Conservation (phyloP, 164 flowering plant genomes). For the Liriodendron chinense region DNA sequence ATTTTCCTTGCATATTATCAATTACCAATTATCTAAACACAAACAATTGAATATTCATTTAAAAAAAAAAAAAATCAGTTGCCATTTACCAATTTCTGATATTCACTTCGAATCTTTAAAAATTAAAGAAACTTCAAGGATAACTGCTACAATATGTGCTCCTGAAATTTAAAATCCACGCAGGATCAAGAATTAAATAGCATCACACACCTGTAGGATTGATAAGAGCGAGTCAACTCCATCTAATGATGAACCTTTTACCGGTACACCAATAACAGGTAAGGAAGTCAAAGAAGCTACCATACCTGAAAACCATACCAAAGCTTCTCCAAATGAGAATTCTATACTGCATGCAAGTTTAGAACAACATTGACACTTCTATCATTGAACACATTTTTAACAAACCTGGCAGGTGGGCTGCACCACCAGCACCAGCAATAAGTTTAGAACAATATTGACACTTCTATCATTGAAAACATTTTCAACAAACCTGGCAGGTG, state of each 20-base stretch:
- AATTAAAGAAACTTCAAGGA: background rate
- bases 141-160: background rate
- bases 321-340: background rate
- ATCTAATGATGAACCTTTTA: slow-evolving; percentile 71
- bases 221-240: slow-evolving; percentile 93
- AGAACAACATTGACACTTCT: background rate
- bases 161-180: background rate
- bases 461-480: background rate
- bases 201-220: slow-evolving; percentile 75
- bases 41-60: too few relatives aligned
- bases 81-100: background rate
- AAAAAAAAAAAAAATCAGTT: too few relatives aligned
- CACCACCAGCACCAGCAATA: slow-evolving; percentile 99
- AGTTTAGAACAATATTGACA: slow-evolving; percentile 15
- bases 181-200: background rate
- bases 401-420: slow-evolving; percentile 93
- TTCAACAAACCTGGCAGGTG: slow-evolving; percentile 80
- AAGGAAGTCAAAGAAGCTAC: slow-evolving; percentile 88
- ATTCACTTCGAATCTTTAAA: background rate
- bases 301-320: slow-evolving; percentile 63
- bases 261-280: slow-evolving; percentile 97
- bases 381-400: slow-evolving; percentile 9
- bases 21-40: too few relatives aligned
- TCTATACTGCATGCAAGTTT: background rate
- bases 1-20: too few relatives aligned